These are phyloP conservation scores for Aspergillus bridgeri DNA, from an alignment of 495 filamentous ascomycete species.

Conservation along the genomic window DNA sequence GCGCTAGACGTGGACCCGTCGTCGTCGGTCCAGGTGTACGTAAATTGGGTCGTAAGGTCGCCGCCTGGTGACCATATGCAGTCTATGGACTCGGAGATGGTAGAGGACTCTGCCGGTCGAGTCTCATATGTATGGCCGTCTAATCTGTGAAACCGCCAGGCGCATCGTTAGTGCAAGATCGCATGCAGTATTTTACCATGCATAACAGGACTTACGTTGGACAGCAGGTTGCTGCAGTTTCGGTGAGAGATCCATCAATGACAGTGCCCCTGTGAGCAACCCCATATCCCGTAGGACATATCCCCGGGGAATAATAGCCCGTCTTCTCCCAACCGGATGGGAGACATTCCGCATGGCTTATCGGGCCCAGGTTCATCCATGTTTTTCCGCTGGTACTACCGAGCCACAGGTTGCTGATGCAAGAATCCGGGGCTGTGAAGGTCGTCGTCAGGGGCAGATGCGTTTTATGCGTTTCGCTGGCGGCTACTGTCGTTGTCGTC, in stretches of 20 bases:
- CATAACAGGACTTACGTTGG: neutral
- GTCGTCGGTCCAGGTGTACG: slow-evolving; percentile 2
- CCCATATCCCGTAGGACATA: neutral
- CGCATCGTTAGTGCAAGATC: neutral
- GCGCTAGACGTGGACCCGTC: neutral
- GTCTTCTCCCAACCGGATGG: neutral
- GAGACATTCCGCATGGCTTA: neutral
- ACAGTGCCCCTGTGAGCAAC: neutral
- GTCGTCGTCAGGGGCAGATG: neutral
- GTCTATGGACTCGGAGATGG: neutral
- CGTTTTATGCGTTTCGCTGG: neutral
- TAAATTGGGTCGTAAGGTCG: neutral
- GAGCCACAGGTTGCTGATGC: neutral
- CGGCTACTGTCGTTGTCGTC: neutral
- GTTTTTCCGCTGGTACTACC: neutral
- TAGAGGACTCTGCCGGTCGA: neutral
- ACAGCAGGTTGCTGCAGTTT: neutral
- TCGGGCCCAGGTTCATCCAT: neutral
- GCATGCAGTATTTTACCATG: neutral
- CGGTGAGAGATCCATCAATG: neutral
- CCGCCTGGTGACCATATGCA: neutral
- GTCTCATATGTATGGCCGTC: neutral
- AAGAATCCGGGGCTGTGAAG: neutral
- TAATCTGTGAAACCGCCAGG: neutral
- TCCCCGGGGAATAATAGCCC: neutral